phyloP scores from a whole-genome alignment of 805 yeast genomes.

The Myxozyma neglecta region DNA sequence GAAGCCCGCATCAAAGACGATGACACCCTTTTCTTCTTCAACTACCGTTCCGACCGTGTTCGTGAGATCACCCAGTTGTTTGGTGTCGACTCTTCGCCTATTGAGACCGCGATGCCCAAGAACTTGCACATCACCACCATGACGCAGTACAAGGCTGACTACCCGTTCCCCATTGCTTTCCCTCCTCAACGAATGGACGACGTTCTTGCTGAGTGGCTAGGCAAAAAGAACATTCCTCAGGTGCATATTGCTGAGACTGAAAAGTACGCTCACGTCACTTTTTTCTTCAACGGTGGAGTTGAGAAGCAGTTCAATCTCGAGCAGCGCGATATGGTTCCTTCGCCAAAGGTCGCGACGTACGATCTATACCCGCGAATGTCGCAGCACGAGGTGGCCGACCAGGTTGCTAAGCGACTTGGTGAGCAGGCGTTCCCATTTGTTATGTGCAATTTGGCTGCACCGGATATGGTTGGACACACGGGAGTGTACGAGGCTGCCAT shows the following conservation, averaged over 20 bases:
- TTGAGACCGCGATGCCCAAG: constrained; percentile 31
- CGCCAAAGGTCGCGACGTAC: constrained; percentile 34
- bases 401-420: constrained; percentile 28
- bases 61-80: constrained; percentile 35
- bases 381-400: constrained; percentile 32
- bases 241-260: constrained; percentile 34
- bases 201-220: constrained; percentile 35
- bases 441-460: constrained; percentile 35
- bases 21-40: constrained; percentile 33
- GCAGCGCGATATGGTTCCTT: constrained; percentile 33
- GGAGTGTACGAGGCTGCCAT: constrained; percentile 34
- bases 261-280: constrained; percentile 35
- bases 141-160: constrained; percentile 36
- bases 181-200: constrained; percentile 35
- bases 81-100: constrained; percentile 35
- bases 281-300: constrained; percentile 35
- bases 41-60: constrained; percentile 35
- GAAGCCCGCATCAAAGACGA: constrained; percentile 30
- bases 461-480: constrained; percentile 35
- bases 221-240: constrained; percentile 30
- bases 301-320: constrained; percentile 33
- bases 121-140: constrained; percentile 32
- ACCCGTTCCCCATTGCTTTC: constrained; percentile 32
- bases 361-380: constrained; percentile 33
- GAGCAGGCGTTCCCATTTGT: constrained; percentile 32